Evolutionary conservation across 2,329 filamentous ascomycete species (phyloP), one percentile per base, ranked within the genome.

Genomic region (Alternaria sp.): DNA sequence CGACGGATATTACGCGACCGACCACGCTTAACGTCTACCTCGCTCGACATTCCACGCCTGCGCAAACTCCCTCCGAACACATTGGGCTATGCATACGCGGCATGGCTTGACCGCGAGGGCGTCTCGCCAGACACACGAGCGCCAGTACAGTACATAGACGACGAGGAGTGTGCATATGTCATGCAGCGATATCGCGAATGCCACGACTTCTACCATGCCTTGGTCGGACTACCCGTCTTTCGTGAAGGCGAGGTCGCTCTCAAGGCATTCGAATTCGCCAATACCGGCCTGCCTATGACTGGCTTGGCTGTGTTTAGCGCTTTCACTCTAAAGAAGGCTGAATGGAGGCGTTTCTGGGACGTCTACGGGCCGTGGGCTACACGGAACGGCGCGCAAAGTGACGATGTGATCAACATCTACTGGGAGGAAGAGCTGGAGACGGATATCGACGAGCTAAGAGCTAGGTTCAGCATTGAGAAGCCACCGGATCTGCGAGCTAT

Each of bases 131-230:
- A 99, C 80, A 97, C 95, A 7, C 89, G 96, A 49, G 85, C 90
- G 44, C 79, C 81, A 2, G 96, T 99, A 44, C 89, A 92, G 56
- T 98, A 97, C 82, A 93, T 99, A 66, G 94, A 98, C 80, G 90
- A 98, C 77, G 90, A 91, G 72, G 96, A 99, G 81, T 97, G 94
- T 79, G 96, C 96, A 36, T 99, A 98, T 83, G 96, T 98, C 17
- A 96, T 99, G 92, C 96, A 98, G 84, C 89, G 96, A 57, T 99
- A 99, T 81, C 90, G 96, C 66, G 96, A 99, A 81, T 97, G 92
- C 70, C 96, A 99, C 80, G 96, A 99, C 79, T 97, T 99, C 81
- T 97, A 96, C 83, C 96, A 99, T 80, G 95, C 96, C 0, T 85
- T 99, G 56, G 97, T 94, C 0, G 95, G 95, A 0, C 82, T 99